phyloP scores from a whole-genome alignment of 2,329 filamentous ascomycete genomes.

The Fusarium devonianum region DNA sequence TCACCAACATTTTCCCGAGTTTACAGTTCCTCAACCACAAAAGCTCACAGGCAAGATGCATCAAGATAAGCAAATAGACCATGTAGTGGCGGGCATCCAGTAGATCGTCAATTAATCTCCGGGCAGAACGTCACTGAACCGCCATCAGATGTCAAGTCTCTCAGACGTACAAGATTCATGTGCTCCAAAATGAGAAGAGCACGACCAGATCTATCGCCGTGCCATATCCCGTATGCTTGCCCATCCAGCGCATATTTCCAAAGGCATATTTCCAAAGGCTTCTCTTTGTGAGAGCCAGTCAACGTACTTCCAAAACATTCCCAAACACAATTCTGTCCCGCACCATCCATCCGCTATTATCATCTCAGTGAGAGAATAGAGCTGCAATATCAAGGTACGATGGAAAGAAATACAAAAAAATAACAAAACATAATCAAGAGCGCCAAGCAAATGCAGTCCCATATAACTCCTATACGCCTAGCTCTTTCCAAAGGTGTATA shows the following conservation, averaged over 20 bases:
- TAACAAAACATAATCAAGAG: slow-evolving; percentile 25
- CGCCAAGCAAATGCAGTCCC: slow-evolving; percentile 38
- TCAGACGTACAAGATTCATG: slow-evolving; percentile 8
- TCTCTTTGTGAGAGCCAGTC: slow-evolving; percentile 5
- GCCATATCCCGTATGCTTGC: slow-evolving; percentile 19
- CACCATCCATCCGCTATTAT: slow-evolving; percentile 28
- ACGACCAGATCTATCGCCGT: slow-evolving; percentile 27
- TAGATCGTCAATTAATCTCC: slow-evolving; percentile 31
- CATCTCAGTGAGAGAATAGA: slow-evolving; percentile 26
- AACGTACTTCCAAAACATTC: slow-evolving; percentile 12
- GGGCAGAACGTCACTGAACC: slow-evolving; percentile 10
- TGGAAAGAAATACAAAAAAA: slow-evolving; percentile 16
- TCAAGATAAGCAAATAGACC: background rate
- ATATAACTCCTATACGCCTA: slow-evolving; percentile 38
- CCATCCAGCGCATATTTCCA: slow-evolving; percentile 9
- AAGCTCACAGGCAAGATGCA: background rate
- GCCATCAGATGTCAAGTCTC: slow-evolving; percentile 23
- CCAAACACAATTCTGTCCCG: slow-evolving; percentile 31
- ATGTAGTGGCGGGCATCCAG: slow-evolving; percentile 2
- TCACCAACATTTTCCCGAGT: too few species aligned
- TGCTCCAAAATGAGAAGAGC: slow-evolving; percentile 2
- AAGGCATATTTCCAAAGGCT: slow-evolving; percentile 15
- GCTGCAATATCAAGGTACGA: slow-evolving; percentile 24
- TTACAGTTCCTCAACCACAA: too few species aligned
- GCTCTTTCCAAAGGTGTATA: slow-evolving; percentile 37